Conservation (phyloP, 208 protist species). For the Leishmania martiniquensis region DNA sequence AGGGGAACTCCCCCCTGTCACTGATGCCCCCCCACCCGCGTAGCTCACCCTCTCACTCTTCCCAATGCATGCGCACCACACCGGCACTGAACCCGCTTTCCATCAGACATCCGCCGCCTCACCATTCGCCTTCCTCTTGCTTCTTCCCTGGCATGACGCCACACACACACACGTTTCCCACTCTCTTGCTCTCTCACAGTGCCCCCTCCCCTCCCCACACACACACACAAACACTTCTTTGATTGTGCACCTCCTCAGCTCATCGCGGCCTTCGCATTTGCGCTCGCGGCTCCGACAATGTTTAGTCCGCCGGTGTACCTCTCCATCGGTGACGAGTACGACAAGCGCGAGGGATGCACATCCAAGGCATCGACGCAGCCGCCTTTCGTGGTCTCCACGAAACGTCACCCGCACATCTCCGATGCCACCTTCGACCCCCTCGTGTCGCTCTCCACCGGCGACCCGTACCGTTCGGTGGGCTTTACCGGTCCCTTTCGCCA, state of each 20-base stretch:
- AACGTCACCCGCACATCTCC: constrained; percentile 72
- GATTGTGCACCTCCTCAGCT: no score
- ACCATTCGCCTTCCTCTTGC: neutral
- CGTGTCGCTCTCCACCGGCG: constrained; percentile 71
- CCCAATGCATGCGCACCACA: neutral
- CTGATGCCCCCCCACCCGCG: no score
- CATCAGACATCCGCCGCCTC: neutral
- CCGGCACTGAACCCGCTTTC: neutral
- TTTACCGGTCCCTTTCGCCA: constrained; percentile 55
- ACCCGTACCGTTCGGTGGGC: constrained; percentile 63
- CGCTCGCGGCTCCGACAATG: constrained; percentile 30
- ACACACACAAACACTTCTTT: no score
- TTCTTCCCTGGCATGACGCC: neutral
- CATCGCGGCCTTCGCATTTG: neutral
- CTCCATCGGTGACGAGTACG: constrained; percentile 90
- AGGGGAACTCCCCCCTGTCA: neutral
- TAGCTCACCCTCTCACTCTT: neutral
- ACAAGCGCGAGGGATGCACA: constrained; percentile 53
- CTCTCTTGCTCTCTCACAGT: neutral
- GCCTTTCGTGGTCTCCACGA: constrained; percentile 75
- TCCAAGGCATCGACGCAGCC: constrained; percentile 23
- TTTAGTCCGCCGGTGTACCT: constrained; percentile 85
- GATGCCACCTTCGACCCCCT: constrained; percentile 78
- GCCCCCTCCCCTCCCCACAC: no score
- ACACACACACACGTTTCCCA: neutral